A percentile compares a stretch with the other conserved stretches of the same genome.
Conservation (phyloP, 129 eudicot species). For the Chrysanthemum seticuspe region DNA sequence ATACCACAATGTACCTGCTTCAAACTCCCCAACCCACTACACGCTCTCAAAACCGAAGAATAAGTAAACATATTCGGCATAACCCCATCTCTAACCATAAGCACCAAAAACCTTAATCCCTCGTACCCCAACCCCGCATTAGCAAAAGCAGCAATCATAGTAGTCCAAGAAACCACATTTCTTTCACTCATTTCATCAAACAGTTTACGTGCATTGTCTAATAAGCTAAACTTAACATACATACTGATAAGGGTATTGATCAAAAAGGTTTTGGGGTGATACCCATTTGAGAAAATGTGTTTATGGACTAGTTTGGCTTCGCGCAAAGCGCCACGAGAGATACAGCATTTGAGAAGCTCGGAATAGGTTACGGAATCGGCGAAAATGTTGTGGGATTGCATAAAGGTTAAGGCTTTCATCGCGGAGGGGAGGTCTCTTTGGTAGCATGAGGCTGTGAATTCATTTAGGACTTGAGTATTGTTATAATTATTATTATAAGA, state of each 20-base stretch:
- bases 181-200: too few species aligned
- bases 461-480: conserved; percentile 24
- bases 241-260: too few species aligned
- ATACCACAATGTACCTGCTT: conserved; percentile 60
- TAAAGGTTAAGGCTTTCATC: conserved; percentile 46
- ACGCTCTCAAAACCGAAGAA: conserved; percentile 66
- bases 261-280: too few species aligned
- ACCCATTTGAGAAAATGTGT: too few species aligned
- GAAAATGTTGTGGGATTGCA: conserved; percentile 52
- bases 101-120: conserved; percentile 49
- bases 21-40: conserved; percentile 47
- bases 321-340: too few species aligned
- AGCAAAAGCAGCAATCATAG: too few species aligned
- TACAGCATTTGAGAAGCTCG: conserved; percentile 70
- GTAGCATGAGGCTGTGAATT: conserved; percentile 55
- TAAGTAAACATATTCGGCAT: too few species aligned
- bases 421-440: conserved; percentile 62
- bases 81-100: too few species aligned
- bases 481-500: background rate
- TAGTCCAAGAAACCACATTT: too few species aligned
- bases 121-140: conserved; percentile 31
- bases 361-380: conserved; percentile 69
- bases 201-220: too few species aligned
- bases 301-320: too few species aligned
- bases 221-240: too few species aligned